phyloP scores from a whole-genome alignment of 2,329 filamentous ascomycete species.

The Celoporthe dispersa region DNA sequence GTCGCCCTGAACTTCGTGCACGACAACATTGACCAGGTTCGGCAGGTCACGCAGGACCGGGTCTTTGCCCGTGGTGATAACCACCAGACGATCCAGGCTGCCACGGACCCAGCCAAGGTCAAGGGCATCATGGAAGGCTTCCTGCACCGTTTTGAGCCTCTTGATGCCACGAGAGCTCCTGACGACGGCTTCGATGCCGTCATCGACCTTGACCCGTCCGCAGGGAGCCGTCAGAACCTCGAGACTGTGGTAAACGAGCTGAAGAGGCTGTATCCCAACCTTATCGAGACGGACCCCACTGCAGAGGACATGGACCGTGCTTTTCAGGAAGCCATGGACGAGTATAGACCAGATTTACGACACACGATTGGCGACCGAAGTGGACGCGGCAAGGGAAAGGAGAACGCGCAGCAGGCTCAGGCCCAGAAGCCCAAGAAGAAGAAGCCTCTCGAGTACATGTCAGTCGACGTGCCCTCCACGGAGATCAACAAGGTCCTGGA shows the following conservation, averaged over 20 bases:
- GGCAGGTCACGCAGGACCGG: constrained; percentile 74
- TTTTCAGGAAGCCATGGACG: constrained; percentile 73
- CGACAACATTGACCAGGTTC: constrained; percentile 73
- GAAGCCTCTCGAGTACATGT: constrained; percentile 61
- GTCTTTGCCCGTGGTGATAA: constrained; percentile 90
- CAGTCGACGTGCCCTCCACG: constrained; percentile 50
- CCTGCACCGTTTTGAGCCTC: constrained; percentile 79
- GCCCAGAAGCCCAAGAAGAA: constrained; percentile 47
- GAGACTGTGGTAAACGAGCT: constrained; percentile 76
- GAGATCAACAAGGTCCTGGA: constrained; percentile 63
- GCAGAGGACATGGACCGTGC: constrained; percentile 78
- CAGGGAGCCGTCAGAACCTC: constrained; percentile 82
- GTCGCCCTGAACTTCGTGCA: constrained; percentile 91
- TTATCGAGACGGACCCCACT: constrained; percentile 73
- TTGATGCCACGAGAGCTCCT: constrained; percentile 68
- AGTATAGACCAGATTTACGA: constrained; percentile 77
- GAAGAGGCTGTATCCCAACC: constrained; percentile 75
- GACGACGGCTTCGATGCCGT: constrained; percentile 83
- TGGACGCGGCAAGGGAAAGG: constrained; percentile 48
- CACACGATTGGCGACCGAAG: constrained; percentile 71
- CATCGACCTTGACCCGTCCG: constrained; percentile 80
- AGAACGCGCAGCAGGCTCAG: constrained; percentile 40
- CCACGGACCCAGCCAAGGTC: constrained; percentile 73
- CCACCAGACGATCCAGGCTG: constrained; percentile 95
- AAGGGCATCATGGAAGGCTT: constrained; percentile 95